Evolutionary conservation across 345 rosid genomes (phyloP), one percentile per base, ranked within the genome.

Genomic region (Moricandia arvensis): DNA sequence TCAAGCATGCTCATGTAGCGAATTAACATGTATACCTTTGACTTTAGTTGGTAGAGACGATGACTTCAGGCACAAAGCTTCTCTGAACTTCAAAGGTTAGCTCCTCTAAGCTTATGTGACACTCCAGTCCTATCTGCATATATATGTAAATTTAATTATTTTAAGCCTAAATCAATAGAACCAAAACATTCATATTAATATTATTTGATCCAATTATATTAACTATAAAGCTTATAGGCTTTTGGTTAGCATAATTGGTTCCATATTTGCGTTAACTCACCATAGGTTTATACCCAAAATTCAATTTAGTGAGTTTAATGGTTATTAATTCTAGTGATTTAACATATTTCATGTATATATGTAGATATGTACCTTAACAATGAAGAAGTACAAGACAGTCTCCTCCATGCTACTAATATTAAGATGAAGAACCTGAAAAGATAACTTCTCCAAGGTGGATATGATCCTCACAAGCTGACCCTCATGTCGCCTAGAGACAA

Each of bases 381-480:
- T 80, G 63, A 91, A 87, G 82, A 91, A 88, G 91, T 85, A 89
- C 55, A 91, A 84, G 77, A 87, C 95, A 62, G 97, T 88, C 73
- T 94, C 98, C 65, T 94, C 96, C 97, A 90, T 87, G 83, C 89
- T 90, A 76, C 90, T 91, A 83, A 94, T 89, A 66, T 89, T 94
- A 59, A 91, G 82, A 68, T 89, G 96, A 63, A 91, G 87, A 75
- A 94, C 86, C 72, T 94, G 89, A 69, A 94, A 87, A 10, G 85
- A 86, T 62, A 90, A 88, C 62, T 80, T 88, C 86, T 94, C 98
- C 69, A 91, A 78, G 60, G 87, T 86, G 35, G 70, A 79, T 60
- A 91, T 84, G 68, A 94, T 91, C 88, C 81, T 87, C 74, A 86
- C 83, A 8, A 86, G 75, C 81, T 94, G 97, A 4, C 97, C 96